These are phyloP conservation scores for Brassica balearica DNA, from an alignment of 441 rosid species.

Conservation along the genomic window DNA sequence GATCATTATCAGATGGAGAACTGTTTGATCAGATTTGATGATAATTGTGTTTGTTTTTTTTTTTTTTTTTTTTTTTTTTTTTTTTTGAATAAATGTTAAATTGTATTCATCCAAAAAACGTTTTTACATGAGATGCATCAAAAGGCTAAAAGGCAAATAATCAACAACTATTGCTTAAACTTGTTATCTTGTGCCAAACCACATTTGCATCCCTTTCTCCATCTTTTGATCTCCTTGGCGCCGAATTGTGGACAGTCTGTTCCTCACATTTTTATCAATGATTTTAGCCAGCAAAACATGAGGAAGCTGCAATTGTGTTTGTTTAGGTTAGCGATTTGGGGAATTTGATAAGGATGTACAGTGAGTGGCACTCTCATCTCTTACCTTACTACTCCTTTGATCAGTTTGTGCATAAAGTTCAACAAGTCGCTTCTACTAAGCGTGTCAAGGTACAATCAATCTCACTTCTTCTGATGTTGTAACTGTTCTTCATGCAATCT, in stretches of 20 bases:
- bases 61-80: no score
- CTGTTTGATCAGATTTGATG: constrained; percentile 4
- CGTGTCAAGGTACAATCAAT: constrained; percentile 72
- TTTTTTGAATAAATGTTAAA: no score
- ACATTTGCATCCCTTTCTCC: no score
- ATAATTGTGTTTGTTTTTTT: constrained; percentile 3
- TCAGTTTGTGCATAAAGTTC: constrained; percentile 82
- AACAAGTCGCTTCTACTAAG: constrained; percentile 79
- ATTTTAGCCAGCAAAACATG: no score
- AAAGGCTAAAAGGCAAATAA: no score
- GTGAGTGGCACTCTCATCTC: constrained; percentile 86
- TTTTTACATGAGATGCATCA: no score
- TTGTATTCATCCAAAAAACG: no score
- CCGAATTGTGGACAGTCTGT: no score
- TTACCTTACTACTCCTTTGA: constrained; percentile 85
- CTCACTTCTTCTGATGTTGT: neutral
- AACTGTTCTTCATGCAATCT: neutral
- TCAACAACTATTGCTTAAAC: no score
- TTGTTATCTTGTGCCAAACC: no score
- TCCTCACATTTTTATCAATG: no score
- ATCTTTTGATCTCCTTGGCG: no score
- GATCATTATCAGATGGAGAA: neutral
- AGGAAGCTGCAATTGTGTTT: neutral
- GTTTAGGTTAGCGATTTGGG: constrained; percentile 75
- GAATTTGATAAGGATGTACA: constrained; percentile 73